A percentile compares a stretch with the other conserved stretches of the same genome.
phyloP scores from a whole-genome alignment of 2,329 filamentous ascomycete genomes.

The Claviceps sorghi region DNA sequence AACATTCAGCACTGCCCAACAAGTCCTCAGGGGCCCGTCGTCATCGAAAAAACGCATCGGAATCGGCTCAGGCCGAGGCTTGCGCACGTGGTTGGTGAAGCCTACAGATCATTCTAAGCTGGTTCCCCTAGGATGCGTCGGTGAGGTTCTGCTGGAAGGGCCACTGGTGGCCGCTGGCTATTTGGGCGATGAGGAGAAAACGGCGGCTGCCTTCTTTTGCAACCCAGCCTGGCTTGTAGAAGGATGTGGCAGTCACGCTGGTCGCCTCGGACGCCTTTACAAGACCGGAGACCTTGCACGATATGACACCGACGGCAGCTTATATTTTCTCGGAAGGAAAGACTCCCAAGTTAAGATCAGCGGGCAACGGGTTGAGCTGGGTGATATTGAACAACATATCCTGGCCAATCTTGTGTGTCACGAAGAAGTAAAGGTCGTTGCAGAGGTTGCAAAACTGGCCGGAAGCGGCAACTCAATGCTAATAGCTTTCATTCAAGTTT shows the following conservation, averaged over 20 bases:
- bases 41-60: neutral
- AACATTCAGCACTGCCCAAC: conserved; percentile 4
- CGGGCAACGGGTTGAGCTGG: conserved; percentile 33
- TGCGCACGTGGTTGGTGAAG: conserved; percentile 16
- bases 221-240: conserved; percentile 23
- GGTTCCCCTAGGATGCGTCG: conserved; percentile 14
- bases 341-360: conserved; percentile 36
- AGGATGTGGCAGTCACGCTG: conserved; percentile 13
- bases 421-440: conserved; percentile 17
- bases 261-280: conserved; percentile 19
- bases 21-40: neutral
- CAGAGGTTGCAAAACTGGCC: neutral
- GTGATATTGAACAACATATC: conserved; percentile 11
- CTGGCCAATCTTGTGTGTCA: conserved; percentile 20
- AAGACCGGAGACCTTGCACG: conserved; percentile 22
- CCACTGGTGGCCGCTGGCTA: conserved; percentile 35
- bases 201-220: conserved; percentile 29
- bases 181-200: conserved; percentile 29
- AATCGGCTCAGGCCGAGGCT: neutral
- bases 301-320: conserved; percentile 13
- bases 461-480: conserved; percentile 1
- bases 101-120: conserved; percentile 12
- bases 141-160: conserved; percentile 24
- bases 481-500: conserved; percentile 2
- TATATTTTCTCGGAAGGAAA: conserved; percentile 24